Percentiles rank a stretch among this genome's conserved stretches.
These are phyloP conservation scores for Fusarium avenaceum DNA, from an alignment of 2,329 filamentous ascomycete genomes.

Conservation along the genomic window DNA sequence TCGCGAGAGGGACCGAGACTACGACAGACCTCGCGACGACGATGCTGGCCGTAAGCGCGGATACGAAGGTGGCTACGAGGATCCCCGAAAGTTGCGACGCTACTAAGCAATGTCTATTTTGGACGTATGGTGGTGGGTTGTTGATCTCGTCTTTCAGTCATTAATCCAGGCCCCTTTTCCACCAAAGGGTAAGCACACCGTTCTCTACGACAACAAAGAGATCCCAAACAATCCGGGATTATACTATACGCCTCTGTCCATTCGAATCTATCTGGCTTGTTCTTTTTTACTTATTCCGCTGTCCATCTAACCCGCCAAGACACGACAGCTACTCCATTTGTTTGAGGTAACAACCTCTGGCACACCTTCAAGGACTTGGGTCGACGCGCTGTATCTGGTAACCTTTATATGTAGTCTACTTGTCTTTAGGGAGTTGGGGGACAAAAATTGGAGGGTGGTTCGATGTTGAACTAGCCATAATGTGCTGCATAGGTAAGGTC, in stretches of 20 bases:
- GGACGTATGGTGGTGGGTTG: conserved; percentile 45
- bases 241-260: conserved; percentile 1
- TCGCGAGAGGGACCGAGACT: conserved; percentile 64
- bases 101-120: conserved; percentile 59
- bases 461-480: conserved; percentile 36
- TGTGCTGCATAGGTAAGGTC: conserved; percentile 63
- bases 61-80: conserved; percentile 86
- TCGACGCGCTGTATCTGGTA: conserved; percentile 46
- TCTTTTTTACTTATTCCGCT: conserved; percentile 5
- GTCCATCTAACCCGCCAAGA: conserved; percentile 27
- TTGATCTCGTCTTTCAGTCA: conserved; percentile 37
- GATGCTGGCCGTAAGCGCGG: conserved; percentile 72
- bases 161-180: conserved; percentile 38
- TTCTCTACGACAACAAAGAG: conserved; percentile 24
- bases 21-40: conserved; percentile 70
- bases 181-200: conserved; percentile 45
- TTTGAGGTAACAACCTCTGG: conserved; percentile 3
- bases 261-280: conserved; percentile 1
- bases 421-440: conserved; percentile 42
- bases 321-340: neutral
- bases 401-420: conserved; percentile 50
- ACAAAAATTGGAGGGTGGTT: conserved; percentile 25
- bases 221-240: conserved; percentile 5
- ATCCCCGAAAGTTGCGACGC: conserved; percentile 75
- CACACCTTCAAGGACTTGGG: conserved; percentile 20